A percentile compares a stretch with the other conserved stretches of the same genome.
These are phyloP conservation scores for Fusarium sp. DNA, from an alignment of 2,329 filamentous ascomycete genomes.

Conservation along the genomic window DNA sequence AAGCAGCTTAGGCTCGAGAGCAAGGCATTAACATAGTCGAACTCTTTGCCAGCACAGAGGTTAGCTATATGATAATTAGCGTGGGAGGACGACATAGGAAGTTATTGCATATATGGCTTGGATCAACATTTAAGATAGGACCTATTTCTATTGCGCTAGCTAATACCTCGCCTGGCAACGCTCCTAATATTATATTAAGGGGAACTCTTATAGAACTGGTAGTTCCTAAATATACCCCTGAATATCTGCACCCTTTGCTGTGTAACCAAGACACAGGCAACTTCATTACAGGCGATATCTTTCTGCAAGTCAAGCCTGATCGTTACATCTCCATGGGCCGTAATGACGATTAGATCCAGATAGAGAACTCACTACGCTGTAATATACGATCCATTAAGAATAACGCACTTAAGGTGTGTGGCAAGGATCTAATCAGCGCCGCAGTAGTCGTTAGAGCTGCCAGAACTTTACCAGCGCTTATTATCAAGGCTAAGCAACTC, in stretches of 20 bases:
- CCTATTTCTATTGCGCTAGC: not conserved
- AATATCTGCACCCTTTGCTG: not conserved
- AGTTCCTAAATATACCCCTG: not conserved
- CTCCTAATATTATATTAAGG: not conserved
- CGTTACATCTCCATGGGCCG: not conserved
- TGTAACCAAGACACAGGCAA: not conserved
- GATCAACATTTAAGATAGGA: not conserved
- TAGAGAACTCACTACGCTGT: not conserved
- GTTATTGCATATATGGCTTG: not conserved
- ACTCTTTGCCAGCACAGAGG: not conserved
- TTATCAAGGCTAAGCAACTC: not conserved
- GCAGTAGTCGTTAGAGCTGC: not conserved
- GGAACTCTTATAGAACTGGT: not conserved
- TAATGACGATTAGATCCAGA: not conserved
- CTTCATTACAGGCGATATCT: not conserved
- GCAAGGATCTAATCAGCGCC: not conserved
- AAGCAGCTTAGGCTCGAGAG: not conserved
- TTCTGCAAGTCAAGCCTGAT: not conserved
- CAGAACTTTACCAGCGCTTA: not conserved
- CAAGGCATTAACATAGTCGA: not conserved
- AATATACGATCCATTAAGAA: not conserved
- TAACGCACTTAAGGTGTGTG: not conserved
- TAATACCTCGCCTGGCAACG: accelerated
- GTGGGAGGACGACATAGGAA: not conserved
- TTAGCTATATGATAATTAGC: not conserved